Conservation (phyloP, 2,329 filamentous ascomycete species). For the Sporothrix mexicana region DNA sequence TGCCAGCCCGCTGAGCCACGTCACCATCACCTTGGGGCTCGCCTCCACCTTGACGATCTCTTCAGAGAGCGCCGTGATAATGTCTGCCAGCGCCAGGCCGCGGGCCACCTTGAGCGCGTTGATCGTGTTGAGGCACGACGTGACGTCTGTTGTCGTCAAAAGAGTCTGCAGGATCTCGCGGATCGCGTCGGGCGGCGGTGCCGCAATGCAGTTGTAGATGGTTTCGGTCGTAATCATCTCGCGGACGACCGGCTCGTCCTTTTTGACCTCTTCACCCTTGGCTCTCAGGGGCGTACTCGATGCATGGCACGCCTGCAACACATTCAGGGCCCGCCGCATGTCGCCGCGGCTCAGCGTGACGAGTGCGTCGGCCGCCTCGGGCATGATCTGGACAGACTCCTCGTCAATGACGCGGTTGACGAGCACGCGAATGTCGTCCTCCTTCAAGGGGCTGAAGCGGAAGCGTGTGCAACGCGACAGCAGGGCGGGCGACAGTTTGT, state of each 20-base stretch:
- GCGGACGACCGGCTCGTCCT: slow-evolving; percentile 69
- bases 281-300: slow-evolving; percentile 77
- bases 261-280: slow-evolving; percentile 57
- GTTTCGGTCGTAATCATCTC: slow-evolving; percentile 86
- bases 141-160: slow-evolving; percentile 84
- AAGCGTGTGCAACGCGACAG: slow-evolving; percentile 94
- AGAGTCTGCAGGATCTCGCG: slow-evolving; percentile 82
- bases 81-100: slow-evolving; percentile 90
- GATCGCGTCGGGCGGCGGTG: slow-evolving; percentile 89
- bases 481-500: slow-evolving; percentile 92
- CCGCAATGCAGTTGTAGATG: slow-evolving; percentile 97
- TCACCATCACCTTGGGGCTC: slow-evolving; percentile 82
- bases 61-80: slow-evolving; percentile 84
- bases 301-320: slow-evolving; percentile 94
- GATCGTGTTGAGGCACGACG: slow-evolving; percentile 84
- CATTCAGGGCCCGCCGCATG: slow-evolving; percentile 93
- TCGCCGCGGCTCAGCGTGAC: slow-evolving; percentile 91
- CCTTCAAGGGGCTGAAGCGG: slow-evolving; percentile 90
- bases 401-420: slow-evolving; percentile 90
- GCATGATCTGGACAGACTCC: slow-evolving; percentile 81
- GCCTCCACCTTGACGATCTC: slow-evolving; percentile 84
- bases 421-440: slow-evolving; percentile 79
- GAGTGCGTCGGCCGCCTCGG: slow-evolving; percentile 80
- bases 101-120: slow-evolving; percentile 85
- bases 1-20: slow-evolving; percentile 88